Evolutionary conservation across 805 yeast species (phyloP).

Genomic region (Cyberlindnera lachancei): DNA sequence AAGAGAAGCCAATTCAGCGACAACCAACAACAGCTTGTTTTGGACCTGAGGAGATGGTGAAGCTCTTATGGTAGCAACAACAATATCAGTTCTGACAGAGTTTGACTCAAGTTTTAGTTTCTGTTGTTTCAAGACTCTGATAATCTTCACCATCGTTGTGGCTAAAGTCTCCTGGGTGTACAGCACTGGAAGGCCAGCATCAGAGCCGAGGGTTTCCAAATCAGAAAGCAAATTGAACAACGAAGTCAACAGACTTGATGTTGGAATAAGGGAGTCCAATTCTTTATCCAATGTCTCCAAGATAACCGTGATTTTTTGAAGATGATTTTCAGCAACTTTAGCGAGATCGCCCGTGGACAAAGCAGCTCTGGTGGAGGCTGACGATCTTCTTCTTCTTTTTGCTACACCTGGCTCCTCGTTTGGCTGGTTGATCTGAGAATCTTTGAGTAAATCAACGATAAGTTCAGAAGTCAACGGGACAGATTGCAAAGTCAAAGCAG

Average conservation of each 20-base stretch:
- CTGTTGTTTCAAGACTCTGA: slow-evolving; percentile 43
- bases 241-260: slow-evolving; percentile 40
- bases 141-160: slow-evolving; percentile 69
- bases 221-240: slow-evolving; percentile 62
- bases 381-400: slow-evolving; percentile 78
- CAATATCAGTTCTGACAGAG: slow-evolving; percentile 77
- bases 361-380: slow-evolving; percentile 70
- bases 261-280: slow-evolving; percentile 23
- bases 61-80: slow-evolving; percentile 85
- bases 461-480: slow-evolving; percentile 47
- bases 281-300: slow-evolving; percentile 68
- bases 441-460: slow-evolving; percentile 51
- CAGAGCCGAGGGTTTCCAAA: slow-evolving; percentile 78
- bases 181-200: slow-evolving; percentile 84
- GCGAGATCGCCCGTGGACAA: slow-evolving; percentile 63
- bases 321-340: slow-evolving; percentile 67
- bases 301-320: slow-evolving; percentile 68
- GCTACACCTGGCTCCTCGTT: slow-evolving; percentile 37
- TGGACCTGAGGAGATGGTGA: slow-evolving; percentile 93
- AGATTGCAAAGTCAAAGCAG: slow-evolving; percentile 45
- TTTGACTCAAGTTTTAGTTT: slow-evolving; percentile 45
- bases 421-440: slow-evolving; percentile 48
- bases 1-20: slow-evolving; percentile 79
- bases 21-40: slow-evolving; percentile 74
- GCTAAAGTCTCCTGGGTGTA: slow-evolving; percentile 90